Conservation (phyloP, 2,329 filamentous ascomycete genomes). For the Sporothrix pallida region DNA sequence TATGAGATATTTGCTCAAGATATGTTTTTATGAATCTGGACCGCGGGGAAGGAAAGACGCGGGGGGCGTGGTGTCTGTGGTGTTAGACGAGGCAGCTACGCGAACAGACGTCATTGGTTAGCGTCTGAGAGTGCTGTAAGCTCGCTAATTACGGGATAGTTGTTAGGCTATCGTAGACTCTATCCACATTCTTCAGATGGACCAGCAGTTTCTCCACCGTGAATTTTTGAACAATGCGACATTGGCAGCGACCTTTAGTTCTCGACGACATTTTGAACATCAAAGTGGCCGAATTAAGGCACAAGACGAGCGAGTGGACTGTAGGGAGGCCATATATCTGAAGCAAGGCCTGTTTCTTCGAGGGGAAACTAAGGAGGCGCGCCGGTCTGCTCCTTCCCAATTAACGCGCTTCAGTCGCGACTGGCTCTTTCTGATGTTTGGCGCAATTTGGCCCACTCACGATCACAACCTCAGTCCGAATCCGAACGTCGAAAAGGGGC, state of each 20-base stretch:
- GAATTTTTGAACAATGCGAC: background rate
- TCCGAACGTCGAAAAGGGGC: background rate
- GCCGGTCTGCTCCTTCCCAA: conserved; percentile 12
- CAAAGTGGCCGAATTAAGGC: background rate
- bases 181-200: background rate
- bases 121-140: background rate
- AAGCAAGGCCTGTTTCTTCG: no score
- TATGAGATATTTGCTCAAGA: background rate
- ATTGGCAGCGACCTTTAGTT: background rate
- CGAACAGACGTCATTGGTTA: conserved; percentile 26
- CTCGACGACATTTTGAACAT: no score
- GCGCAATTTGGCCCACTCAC: conserved; percentile 14
- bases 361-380: background rate
- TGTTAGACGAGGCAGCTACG: conserved; percentile 1
- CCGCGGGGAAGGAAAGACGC: conserved; percentile 27
- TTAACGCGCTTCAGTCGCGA: conserved; percentile 4
- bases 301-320: background rate
- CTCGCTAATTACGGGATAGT: background rate
- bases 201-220: background rate
- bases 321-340: background rate
- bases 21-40: background rate
- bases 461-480: background rate
- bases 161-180: background rate
- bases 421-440: conserved; percentile 14
- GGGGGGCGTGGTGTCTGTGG: conserved; percentile 5